phyloP scores from a whole-genome alignment of 2,329 filamentous ascomycete genomes.

The Pseudogymnoascus sp. region DNA sequence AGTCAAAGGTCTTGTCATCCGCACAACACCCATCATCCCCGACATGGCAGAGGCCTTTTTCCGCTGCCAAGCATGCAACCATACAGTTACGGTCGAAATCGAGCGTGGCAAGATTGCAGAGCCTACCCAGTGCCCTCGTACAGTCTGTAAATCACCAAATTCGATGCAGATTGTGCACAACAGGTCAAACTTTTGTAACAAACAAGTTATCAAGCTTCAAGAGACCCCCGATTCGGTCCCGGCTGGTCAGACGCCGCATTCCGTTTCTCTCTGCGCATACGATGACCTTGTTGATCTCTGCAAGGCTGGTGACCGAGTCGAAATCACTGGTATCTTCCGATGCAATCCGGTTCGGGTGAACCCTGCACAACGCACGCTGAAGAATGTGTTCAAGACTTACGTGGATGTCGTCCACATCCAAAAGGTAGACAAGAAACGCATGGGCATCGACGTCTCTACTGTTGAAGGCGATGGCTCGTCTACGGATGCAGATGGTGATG shows the following conservation, averaged over 20 bases:
- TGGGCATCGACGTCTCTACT: constrained; percentile 86
- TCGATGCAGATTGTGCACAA: constrained; percentile 99
- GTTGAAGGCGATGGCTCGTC: constrained; percentile 66
- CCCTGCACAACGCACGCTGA: constrained; percentile 83
- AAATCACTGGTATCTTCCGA: constrained; percentile 95
- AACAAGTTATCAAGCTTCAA: constrained; percentile 97
- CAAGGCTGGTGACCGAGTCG: constrained; percentile 92
- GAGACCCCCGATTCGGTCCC: constrained; percentile 94
- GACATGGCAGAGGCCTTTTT: constrained; percentile 99
- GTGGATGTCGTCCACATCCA: constrained; percentile 93
- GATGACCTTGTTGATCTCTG: constrained; percentile 96
- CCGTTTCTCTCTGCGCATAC: constrained; percentile 91
- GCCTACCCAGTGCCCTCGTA: constrained; percentile 80
- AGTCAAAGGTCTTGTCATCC: constrained; percentile 92
- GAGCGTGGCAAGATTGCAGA: constrained; percentile 95
- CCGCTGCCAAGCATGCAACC: constrained; percentile 86
- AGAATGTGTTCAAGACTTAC: constrained; percentile 96
- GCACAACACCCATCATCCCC: constrained; percentile 90
- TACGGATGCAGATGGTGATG: constrained; percentile 52
- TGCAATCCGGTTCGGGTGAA: constrained; percentile 91
- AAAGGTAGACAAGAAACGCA: constrained; percentile 89
- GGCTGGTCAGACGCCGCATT: constrained; percentile 93
- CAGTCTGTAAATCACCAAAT: constrained; percentile 75
- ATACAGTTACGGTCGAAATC: constrained; percentile 82
- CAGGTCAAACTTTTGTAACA: constrained; percentile 87